Conservation (phyloP, 495 filamentous ascomycete genomes). For the Neurospora terricola region DNA sequence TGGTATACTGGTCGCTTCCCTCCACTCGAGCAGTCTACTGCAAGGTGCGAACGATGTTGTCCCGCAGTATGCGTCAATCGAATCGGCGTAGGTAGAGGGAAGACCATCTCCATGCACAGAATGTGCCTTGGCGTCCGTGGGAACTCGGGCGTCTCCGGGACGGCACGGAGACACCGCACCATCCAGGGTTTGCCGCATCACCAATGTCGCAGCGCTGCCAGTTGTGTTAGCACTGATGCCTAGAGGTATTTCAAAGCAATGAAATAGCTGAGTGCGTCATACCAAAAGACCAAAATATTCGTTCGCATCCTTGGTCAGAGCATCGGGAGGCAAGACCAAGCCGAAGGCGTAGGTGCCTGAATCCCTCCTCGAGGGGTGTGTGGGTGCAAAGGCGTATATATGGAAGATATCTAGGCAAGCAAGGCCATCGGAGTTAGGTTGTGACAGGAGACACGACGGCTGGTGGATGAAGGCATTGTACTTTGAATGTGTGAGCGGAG, state of each 20-base stretch:
- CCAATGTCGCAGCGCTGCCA: constrained; percentile 20
- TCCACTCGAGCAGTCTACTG: constrained; percentile 59
- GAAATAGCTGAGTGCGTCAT: constrained; percentile 6
- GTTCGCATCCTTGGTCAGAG: constrained; percentile 38
- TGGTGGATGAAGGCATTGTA: too few relatives aligned
- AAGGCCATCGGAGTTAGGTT: too few relatives aligned
- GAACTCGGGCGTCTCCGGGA: constrained; percentile 39
- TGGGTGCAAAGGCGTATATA: too few relatives aligned
- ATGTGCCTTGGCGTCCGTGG: too few relatives aligned
- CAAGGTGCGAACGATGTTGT: constrained; percentile 54
- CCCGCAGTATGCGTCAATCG: constrained; percentile 8
- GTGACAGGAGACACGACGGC: too few relatives aligned
- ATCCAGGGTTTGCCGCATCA: constrained; percentile 28
- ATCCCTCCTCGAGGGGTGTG: too few relatives aligned
- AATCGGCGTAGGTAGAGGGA: too few relatives aligned
- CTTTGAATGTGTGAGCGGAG: too few relatives aligned
- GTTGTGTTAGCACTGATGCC: background rate
- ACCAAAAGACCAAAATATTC: constrained; percentile 52
- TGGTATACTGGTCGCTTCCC: constrained; percentile 29
- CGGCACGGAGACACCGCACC: constrained; percentile 49
- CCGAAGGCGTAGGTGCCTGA: constrained; percentile 34
- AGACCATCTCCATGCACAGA: too few relatives aligned
- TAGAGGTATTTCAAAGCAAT: background rate
- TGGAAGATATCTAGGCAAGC: too few relatives aligned
- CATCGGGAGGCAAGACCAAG: constrained; percentile 43